Percentiles rank a stretch among this genome's conserved stretches.
Conservation (phyloP, 805 yeast species). For the Brettanomyces nanus region DNA sequence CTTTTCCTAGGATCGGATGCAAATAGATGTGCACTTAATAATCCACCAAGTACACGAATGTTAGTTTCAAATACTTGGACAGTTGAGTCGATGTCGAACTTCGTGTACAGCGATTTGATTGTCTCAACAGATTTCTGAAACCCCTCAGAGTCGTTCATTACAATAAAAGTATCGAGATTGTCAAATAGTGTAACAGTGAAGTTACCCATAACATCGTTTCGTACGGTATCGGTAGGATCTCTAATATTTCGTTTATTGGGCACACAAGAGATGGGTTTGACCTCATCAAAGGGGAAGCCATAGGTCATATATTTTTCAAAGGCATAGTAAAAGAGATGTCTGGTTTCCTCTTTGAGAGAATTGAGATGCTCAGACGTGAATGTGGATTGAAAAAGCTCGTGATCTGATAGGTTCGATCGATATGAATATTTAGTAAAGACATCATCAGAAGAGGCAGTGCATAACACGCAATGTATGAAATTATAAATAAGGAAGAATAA, state of each 20-base stretch:
- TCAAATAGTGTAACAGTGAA: slow-evolving; percentile 74
- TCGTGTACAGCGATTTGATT: slow-evolving; percentile 28
- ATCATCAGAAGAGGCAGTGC: background rate
- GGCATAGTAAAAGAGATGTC: slow-evolving; percentile 58
- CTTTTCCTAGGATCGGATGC: slow-evolving; percentile 45
- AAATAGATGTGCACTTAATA: slow-evolving; percentile 69
- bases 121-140: slow-evolving; percentile 40
- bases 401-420: slow-evolving; percentile 12
- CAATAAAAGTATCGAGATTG: slow-evolving; percentile 67
- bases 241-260: slow-evolving; percentile 59
- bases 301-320: slow-evolving; percentile 58
- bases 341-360: slow-evolving; percentile 36
- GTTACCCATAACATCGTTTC: slow-evolving; percentile 84
- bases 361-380: slow-evolving; percentile 19
- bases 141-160: slow-evolving; percentile 54
- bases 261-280: slow-evolving; percentile 63
- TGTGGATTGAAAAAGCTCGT: slow-evolving; percentile 18
- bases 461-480: background rate
- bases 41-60: slow-evolving; percentile 76
- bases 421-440: slow-evolving; percentile 8
- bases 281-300: slow-evolving; percentile 81
- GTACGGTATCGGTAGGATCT: slow-evolving; percentile 43
- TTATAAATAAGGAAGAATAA: too few relatives aligned
- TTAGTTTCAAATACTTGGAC: slow-evolving; percentile 87
- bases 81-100: slow-evolving; percentile 56